A percentile compares a stretch with the other conserved stretches of the same genome.
Conservation (phyloP, 139 green algal genomes). For the Closterium sp. region DNA sequence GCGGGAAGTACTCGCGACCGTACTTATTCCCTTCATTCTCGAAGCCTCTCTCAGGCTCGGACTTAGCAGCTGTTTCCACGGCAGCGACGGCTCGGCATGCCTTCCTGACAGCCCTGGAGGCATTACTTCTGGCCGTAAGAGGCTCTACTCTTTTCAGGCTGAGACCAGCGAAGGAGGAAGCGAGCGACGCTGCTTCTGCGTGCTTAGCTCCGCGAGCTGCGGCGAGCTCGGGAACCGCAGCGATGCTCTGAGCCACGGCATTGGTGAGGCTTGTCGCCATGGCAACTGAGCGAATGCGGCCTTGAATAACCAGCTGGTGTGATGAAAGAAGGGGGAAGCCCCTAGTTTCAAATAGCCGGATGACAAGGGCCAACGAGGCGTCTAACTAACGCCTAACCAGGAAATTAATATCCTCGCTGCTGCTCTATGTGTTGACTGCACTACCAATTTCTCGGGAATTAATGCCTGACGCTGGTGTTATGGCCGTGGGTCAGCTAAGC, state of each 20-base stretch:
- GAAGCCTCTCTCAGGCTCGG: background rate
- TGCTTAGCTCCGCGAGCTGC: background rate
- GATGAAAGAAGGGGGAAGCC: background rate
- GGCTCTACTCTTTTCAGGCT: background rate
- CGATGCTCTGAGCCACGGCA: background rate
- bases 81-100: background rate
- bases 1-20: background rate
- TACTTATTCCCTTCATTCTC: background rate
- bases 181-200: background rate
- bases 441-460: too few relatives aligned
- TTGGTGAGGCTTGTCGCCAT: background rate
- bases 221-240: background rate
- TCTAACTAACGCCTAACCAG: too few relatives aligned
- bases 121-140: background rate
- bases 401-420: too few relatives aligned
- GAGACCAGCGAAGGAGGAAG: background rate
- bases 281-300: background rate
- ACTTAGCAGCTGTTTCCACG: background rate
- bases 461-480: too few relatives aligned
- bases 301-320: background rate
- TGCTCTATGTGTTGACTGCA: too few relatives aligned
- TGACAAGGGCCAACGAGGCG: too few relatives aligned
- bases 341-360: background rate
- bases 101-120: background rate
- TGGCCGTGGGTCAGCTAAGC: too few relatives aligned